Base-by-base conservation (phyloP, 2,329 filamentous ascomycete genomes). In the Lomentospora prolificans region DNA sequence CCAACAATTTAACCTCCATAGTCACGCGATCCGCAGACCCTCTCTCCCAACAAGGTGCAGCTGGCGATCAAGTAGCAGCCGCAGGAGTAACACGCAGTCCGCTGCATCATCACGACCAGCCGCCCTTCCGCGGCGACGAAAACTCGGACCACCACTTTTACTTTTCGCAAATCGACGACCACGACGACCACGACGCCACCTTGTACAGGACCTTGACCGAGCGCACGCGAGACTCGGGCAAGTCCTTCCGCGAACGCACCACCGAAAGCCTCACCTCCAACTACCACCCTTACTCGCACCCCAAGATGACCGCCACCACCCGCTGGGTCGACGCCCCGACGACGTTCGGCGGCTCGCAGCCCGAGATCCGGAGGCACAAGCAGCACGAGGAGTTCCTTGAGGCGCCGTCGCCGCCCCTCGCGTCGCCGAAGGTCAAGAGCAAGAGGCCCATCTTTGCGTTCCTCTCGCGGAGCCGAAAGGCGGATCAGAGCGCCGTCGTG, bases 331-430 rank as follows among this genome's bases (percentile, higher is more conserved):
- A 55, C 33, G 39, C 39, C 17, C 53, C 53, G 4, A 55, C 53
- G 4, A 33, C 17, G n/a, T 55, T 55, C n/a, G 53, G 51, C 51
- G 44, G 44, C 19, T 50, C 53, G 28, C 28, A 51, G n/a, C 53
- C 44, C 55, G 74, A 79, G 59, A 67, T 76, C 22, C 70, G 71
- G 51, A 71, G 74, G 55, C 69, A 76, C 22, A 70, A 74, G 59
- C 66, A 70, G 36, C 69, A 76, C 10, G 50, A 36, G 7, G 27
- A 52, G n/a, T n/a, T n/a, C n/a, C n/a, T n/a, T n/a, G n/a, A n/a
- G n/a, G n/a, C n/a, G n/a, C n/a, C n/a, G n/a, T n/a, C 41, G 8
- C 17, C 41, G 6, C 7, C 3, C 50, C 17, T n/a, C 27, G n/a
- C n/a, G 10, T 51, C 53, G 57, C 62, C 65, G 54, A 69, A 58